Evolutionary conservation across 805 yeast genomes (phyloP).

Genomic region (Metschnikowia lunata): DNA sequence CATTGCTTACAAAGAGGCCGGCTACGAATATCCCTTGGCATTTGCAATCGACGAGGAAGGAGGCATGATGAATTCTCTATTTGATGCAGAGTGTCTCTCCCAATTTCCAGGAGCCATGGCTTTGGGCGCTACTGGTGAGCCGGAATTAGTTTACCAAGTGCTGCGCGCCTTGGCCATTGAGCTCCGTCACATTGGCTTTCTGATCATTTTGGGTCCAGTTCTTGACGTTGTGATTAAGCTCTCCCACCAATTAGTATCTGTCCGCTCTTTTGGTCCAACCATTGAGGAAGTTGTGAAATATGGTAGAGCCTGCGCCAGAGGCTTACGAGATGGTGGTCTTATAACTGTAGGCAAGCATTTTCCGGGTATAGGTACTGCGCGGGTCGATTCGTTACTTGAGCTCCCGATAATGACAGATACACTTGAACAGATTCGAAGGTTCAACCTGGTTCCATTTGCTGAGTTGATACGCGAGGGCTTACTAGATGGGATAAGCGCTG

Average conservation of each 20-base stretch:
- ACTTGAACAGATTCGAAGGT: conserved; percentile 46
- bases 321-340: conserved; percentile 51
- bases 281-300: conserved; percentile 53
- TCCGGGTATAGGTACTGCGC: conserved; percentile 63
- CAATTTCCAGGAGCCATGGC: conserved; percentile 69
- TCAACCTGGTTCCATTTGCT: conserved; percentile 49
- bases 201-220: conserved; percentile 56
- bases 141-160: conserved; percentile 46
- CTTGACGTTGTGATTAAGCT: conserved; percentile 56
- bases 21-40: conserved; percentile 49
- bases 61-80: conserved; percentile 57
- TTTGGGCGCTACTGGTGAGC: conserved; percentile 50
- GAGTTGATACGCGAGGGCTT: conserved; percentile 40
- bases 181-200: conserved; percentile 51
- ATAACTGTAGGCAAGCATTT: conserved; percentile 58
- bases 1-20: conserved; percentile 45
- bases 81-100: conserved; percentile 47
- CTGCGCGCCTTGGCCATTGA: conserved; percentile 53
- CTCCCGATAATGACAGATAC: conserved; percentile 57
- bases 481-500: conserved; percentile 54
- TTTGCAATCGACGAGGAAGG: conserved; percentile 62
- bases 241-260: conserved; percentile 54
- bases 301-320: conserved; percentile 50
- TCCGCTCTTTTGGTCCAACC: conserved; percentile 58
- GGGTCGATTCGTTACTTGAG: conserved; percentile 53